phyloP scores from a whole-genome alignment of 1,139 yeast genomes.

The Protomyces inouyei region DNA sequence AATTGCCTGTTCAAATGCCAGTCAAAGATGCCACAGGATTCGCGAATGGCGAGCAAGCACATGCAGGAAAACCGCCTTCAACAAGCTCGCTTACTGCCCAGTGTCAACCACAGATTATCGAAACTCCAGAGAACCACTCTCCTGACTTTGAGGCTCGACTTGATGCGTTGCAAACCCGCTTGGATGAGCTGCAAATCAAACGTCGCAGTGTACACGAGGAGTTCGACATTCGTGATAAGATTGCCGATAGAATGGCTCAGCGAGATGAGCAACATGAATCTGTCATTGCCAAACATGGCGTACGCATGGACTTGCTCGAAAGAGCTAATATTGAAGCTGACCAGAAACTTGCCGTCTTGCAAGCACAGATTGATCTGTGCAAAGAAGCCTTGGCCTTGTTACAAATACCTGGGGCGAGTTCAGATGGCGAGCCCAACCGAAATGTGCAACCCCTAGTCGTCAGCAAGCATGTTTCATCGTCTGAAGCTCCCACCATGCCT shows the following conservation, averaged over 20 bases:
- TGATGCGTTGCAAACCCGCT: background rate
- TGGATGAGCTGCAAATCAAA: background rate
- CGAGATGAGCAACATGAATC: background rate
- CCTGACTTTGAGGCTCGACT: background rate
- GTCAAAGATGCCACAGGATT: background rate
- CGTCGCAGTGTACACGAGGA: background rate
- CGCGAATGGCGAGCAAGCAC: background rate
- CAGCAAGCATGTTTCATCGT: background rate
- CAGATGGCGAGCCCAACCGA: background rate
- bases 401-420: background rate
- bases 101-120: background rate
- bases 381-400: background rate
- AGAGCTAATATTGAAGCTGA: background rate
- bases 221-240: background rate
- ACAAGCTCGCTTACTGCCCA: background rate
- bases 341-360: background rate
- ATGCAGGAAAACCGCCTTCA: background rate
- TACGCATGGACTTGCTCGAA: background rate
- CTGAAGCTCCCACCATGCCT: no score
- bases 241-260: background rate
- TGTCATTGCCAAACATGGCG: background rate
- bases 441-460: background rate
- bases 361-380: background rate
- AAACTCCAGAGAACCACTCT: background rate
- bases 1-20: background rate